Evolutionary conservation across 805 yeast species (phyloP).

Genomic region (Sugiyamaella floridensis): DNA sequence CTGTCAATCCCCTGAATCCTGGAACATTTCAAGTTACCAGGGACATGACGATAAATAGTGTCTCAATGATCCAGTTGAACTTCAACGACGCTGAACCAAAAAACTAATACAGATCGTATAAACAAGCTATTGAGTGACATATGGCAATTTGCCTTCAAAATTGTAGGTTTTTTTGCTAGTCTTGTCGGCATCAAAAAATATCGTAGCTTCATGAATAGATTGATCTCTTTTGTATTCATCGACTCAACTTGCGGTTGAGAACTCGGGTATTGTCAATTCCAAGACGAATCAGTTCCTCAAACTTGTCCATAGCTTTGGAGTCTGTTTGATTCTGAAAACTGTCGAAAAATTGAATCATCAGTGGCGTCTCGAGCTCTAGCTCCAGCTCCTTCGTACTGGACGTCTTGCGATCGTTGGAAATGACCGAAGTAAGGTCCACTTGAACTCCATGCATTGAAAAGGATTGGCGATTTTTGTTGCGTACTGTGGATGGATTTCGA

Average conservation of each 20-base stretch:
- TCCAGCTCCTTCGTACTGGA: conserved; percentile 39
- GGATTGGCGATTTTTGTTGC: conserved; percentile 68
- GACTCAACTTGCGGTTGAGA: conserved; percentile 24
- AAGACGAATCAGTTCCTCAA: conserved; percentile 51
- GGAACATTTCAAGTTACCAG: neutral
- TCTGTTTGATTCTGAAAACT: conserved; percentile 29
- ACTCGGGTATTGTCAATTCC: conserved; percentile 55
- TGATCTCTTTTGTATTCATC: conserved; percentile 1
- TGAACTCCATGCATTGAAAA: conserved; percentile 55
- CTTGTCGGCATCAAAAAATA: no score
- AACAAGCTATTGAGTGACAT: neutral
- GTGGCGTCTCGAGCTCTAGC: conserved; percentile 43
- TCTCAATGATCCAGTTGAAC: neutral
- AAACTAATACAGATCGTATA: neutral
- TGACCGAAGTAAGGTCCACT: conserved; percentile 30
- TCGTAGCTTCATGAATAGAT: neutral
- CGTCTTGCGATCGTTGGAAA: conserved; percentile 11
- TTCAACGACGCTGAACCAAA: neutral
- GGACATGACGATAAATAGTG: neutral
- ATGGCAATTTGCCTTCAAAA: neutral
- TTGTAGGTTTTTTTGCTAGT: neutral
- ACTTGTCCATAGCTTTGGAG: conserved; percentile 43
- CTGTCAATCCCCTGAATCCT: neutral
- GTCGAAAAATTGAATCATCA: conserved; percentile 37
- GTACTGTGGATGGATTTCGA: conserved; percentile 46